A percentile compares a stretch with the other conserved stretches of the same genome.
phyloP scores from a whole-genome alignment of 257 asterid species.

The Buddleja alternifolia region DNA sequence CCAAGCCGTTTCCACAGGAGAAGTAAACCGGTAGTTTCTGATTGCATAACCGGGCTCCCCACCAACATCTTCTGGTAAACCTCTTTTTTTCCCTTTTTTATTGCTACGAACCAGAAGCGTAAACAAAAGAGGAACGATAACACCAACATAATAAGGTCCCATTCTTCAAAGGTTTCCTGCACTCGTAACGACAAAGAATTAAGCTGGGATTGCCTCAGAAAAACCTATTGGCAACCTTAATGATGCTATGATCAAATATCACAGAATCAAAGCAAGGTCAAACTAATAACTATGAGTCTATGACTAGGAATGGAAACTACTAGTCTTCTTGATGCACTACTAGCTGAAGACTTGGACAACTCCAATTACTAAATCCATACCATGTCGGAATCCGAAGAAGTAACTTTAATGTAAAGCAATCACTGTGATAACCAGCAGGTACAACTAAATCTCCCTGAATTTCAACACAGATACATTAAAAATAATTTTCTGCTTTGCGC shows the following conservation, averaged over 20 bases:
- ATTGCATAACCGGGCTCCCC: slow-evolving; percentile 80
- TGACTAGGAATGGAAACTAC: neutral
- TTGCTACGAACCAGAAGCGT: slow-evolving; percentile 65
- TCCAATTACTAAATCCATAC: neutral
- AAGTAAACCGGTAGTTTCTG: slow-evolving; percentile 63
- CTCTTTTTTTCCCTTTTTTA: slow-evolving; percentile 73
- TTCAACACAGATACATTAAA: slow-evolving; percentile 15
- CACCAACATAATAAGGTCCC: slow-evolving; percentile 78
- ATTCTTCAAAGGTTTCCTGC: slow-evolving; percentile 43
- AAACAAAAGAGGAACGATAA: slow-evolving; percentile 70
- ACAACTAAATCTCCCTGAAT: neutral
- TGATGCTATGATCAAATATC: slow-evolving; percentile 22
- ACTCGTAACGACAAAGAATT: slow-evolving; percentile 14
- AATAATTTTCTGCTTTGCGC: slow-evolving; percentile 6
- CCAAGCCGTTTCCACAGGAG: slow-evolving; percentile 92
- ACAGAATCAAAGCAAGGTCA: slow-evolving; percentile 11
- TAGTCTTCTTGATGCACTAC: slow-evolving; percentile 13
- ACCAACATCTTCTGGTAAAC: slow-evolving; percentile 71
- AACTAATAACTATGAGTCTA: slow-evolving; percentile 11
- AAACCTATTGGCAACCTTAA: neutral
- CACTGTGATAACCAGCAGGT: slow-evolving; percentile 12
- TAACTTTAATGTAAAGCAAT: slow-evolving; percentile 19
- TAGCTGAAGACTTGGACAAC: neutral
- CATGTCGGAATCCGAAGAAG: slow-evolving; percentile 9
- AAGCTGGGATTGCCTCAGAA: neutral